Conservation (phyloP, 768 basidiomycete genomes). For the Obba rivulosa region DNA sequence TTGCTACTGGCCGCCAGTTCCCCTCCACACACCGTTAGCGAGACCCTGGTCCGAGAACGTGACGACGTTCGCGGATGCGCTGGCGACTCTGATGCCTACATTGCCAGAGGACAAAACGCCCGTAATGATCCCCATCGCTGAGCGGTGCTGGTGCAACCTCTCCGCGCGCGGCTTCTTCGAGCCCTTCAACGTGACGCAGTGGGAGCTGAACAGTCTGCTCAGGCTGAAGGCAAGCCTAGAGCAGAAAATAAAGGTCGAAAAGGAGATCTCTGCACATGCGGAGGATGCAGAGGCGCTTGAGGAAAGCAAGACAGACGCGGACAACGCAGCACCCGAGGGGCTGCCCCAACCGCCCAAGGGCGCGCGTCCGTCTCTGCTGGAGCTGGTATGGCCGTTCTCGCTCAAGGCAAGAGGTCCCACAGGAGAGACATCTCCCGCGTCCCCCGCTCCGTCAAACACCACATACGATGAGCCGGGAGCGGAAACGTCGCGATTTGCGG, state of each 20-base stretch:
- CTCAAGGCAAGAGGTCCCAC: not conserved
- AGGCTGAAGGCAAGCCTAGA: constrained; percentile 34
- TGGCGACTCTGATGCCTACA: constrained; percentile 37
- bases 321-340: not conserved
- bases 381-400: not conserved
- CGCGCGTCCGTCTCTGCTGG: not conserved
- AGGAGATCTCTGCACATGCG: constrained; percentile 2
- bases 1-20: constrained; percentile 86
- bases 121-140: constrained; percentile 56
- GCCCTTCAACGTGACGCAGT: constrained; percentile 69
- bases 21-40: constrained; percentile 56
- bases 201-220: constrained; percentile 66
- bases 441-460: not conserved
- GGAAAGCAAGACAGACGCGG: not conserved
- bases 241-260: constrained; percentile 17
- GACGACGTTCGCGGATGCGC: constrained; percentile 66
- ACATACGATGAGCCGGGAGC: not conserved
- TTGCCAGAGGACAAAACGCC: constrained; percentile 40
- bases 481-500: not conserved
- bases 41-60: constrained; percentile 64
- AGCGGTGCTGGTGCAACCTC: constrained; percentile 87
- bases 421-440: not conserved
- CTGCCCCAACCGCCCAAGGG: not conserved
- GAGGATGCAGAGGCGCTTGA: not conserved
- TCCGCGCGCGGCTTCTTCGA: constrained; percentile 58